These are phyloP conservation scores for Daldinia eschscholtzii DNA, from an alignment of 2,329 filamentous ascomycete genomes.

Conservation along the genomic window DNA sequence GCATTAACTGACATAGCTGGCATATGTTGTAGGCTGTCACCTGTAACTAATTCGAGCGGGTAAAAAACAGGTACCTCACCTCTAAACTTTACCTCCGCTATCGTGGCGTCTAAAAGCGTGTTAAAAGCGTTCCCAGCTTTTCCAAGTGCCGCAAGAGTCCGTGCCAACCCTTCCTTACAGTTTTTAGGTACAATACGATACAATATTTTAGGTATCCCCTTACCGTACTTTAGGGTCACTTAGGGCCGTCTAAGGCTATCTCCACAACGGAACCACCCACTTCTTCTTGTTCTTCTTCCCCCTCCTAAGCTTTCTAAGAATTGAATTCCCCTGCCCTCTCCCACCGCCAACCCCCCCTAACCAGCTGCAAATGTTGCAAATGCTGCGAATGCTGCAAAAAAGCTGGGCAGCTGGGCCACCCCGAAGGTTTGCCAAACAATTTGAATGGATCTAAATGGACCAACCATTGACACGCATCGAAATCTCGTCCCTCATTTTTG, in stretches of 20 bases:
- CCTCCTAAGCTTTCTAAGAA: slow-evolving; percentile 6
- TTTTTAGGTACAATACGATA: neutral
- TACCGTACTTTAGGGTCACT: slow-evolving; percentile 15
- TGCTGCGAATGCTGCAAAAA: slow-evolving; percentile 3
- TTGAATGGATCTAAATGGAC: slow-evolving; percentile 15
- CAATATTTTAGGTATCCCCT: neutral
- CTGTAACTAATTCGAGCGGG: neutral
- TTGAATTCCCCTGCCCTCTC: neutral
- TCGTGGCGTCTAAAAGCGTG: slow-evolving; percentile 29
- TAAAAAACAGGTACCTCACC: neutral
- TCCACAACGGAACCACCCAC: slow-evolving; percentile 8
- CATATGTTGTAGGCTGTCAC: neutral
- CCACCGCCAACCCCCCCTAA: slow-evolving; percentile 23
- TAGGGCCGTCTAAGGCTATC: slow-evolving; percentile 8
- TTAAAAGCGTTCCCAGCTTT: neutral
- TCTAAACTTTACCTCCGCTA: slow-evolving; percentile 9
- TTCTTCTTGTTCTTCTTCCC: neutral
- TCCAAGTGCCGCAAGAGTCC: slow-evolving; percentile 24
- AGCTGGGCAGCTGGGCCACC: neutral
- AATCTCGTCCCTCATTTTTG: slow-evolving; percentile 32
- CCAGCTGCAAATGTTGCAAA: neutral
- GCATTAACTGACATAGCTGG: slow-evolving; percentile 8
- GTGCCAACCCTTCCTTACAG: slow-evolving; percentile 21
- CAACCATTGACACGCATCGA: slow-evolving; percentile 24
- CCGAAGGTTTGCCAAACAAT: slow-evolving; percentile 21